phyloP scores from a whole-genome alignment of 139 green algal genomes.

The Coelastrella sp. region DNA sequence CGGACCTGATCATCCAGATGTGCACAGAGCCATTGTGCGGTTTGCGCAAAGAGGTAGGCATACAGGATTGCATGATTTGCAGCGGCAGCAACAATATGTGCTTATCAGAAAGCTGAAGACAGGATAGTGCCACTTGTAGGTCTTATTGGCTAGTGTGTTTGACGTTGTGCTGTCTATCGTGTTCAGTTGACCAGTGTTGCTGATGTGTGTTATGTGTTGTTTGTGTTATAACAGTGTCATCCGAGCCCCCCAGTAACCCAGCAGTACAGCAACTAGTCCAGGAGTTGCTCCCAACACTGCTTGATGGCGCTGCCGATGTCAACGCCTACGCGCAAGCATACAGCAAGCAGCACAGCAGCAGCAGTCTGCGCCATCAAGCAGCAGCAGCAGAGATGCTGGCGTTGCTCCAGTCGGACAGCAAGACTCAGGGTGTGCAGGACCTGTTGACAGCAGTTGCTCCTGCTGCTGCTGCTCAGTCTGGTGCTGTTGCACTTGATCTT shows the following conservation, averaged over 20 bases:
- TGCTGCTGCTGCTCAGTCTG: not conserved
- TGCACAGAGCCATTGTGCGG: constrained; percentile 73
- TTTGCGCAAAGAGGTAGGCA: constrained; percentile 55
- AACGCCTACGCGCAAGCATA: constrained; percentile 55
- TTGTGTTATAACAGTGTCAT: no score
- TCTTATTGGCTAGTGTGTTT: no score
- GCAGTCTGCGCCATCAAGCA: constrained; percentile 58
- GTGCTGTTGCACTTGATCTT: constrained; percentile 42
- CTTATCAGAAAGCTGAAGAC: not conserved
- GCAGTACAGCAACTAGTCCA: constrained; percentile 61
- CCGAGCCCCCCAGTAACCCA: constrained; percentile 10
- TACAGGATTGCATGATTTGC: no score
- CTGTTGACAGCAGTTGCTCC: constrained; percentile 19
- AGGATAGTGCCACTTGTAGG: no score
- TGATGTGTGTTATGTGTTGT: not conserved
- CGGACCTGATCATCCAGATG: constrained; percentile 65
- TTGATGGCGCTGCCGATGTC: constrained; percentile 54
- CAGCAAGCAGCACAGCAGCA: constrained; percentile 34
- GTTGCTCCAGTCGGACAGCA: constrained; percentile 50
- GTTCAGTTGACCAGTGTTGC: not conserved
- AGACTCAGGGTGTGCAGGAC: constrained; percentile 23
- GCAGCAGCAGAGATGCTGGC: constrained; percentile 63
- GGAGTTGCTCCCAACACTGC: constrained; percentile 55
- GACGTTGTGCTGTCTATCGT: no score
- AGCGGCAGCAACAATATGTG: no score